Evolutionary conservation across 2,329 filamentous ascomycete species (phyloP).

Genomic region (Meredithiella fracta): DNA sequence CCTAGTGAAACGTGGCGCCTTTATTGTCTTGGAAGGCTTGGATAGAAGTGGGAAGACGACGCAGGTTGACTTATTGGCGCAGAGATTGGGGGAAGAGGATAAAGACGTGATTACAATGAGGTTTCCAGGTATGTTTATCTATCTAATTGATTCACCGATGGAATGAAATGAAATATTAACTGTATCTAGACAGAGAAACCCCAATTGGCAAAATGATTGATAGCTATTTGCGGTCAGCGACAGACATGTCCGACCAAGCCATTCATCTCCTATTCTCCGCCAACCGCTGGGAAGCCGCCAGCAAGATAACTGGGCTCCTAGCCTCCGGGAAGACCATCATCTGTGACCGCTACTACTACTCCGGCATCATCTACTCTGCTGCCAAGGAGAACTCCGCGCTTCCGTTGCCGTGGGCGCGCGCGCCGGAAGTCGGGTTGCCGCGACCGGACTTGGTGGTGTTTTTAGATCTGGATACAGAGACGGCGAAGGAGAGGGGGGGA

Average conservation of each 20-base stretch:
- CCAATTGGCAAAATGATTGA: slow-evolving; percentile 80
- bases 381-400: slow-evolving; percentile 64
- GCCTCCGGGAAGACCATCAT: slow-evolving; percentile 56
- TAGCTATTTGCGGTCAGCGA: slow-evolving; percentile 55
- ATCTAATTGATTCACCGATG: too few species aligned
- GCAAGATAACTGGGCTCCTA: slow-evolving; percentile 36
- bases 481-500: slow-evolving; percentile 61
- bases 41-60: slow-evolving; percentile 88
- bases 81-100: slow-evolving; percentile 33
- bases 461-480: slow-evolving; percentile 59
- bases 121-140: slow-evolving; percentile 34
- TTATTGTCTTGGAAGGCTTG: slow-evolving; percentile 76
- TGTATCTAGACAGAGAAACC: slow-evolving; percentile 53
- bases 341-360: slow-evolving; percentile 89
- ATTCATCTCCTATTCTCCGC: slow-evolving; percentile 84
- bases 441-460: slow-evolving; percentile 79
- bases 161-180: too few species aligned
- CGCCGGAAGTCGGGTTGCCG: slow-evolving; percentile 72
- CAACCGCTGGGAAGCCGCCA: slow-evolving; percentile 67
- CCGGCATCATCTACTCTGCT: slow-evolving; percentile 80
- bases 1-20: slow-evolving; percentile 38
- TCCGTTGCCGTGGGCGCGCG: slow-evolving; percentile 61
- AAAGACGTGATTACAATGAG: slow-evolving; percentile 35
- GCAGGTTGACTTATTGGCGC: slow-evolving; percentile 56
- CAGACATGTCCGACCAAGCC: slow-evolving; percentile 67